A percentile compares a stretch with the other conserved stretches of the same genome.
These are phyloP conservation scores for Tieghemostelium lacteum DNA, from an alignment of 78 protist genomes.

Conservation along the genomic window DNA sequence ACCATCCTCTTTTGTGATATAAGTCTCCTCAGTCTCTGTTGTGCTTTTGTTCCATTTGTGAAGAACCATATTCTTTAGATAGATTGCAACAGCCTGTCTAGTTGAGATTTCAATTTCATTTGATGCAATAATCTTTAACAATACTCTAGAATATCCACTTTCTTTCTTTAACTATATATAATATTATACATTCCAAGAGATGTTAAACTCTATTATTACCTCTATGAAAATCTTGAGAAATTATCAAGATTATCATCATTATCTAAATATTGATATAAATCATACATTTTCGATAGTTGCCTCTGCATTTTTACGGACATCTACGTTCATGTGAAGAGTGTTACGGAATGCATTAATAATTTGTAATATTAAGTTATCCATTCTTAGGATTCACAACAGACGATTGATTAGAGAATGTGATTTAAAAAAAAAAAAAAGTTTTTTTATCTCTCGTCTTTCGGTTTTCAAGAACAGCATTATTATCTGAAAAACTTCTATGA, in stretches of 20 bases:
- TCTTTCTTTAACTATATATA: constrained; percentile 11
- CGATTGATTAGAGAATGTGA: no score
- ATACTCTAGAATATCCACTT: constrained; percentile 20
- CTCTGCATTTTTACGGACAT: neutral
- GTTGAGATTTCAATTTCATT: constrained; percentile 53
- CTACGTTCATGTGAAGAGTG: neutral
- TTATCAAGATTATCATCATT: no score
- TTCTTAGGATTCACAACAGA: no score
- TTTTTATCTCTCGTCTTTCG: neutral
- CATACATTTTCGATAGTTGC: neutral
- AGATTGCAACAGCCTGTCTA: constrained; percentile 51
- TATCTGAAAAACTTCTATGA: neutral
- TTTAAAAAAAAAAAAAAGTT: no score
- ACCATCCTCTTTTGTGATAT: constrained; percentile 19
- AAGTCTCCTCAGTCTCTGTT: constrained; percentile 4
- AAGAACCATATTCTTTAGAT: constrained; percentile 51
- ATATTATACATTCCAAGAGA: neutral
- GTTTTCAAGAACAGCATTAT: neutral
- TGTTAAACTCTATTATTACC: neutral
- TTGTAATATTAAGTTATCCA: neutral
- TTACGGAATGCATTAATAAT: neutral
- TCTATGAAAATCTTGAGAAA: neutral
- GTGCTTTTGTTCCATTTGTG: constrained; percentile 10
- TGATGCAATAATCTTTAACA: constrained; percentile 52
- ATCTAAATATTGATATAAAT: neutral